Percentiles rank a stretch among this genome's conserved stretches.
Conservation (phyloP, 2,329 filamentous ascomycete species). For the Colletotrichum melonis region DNA sequence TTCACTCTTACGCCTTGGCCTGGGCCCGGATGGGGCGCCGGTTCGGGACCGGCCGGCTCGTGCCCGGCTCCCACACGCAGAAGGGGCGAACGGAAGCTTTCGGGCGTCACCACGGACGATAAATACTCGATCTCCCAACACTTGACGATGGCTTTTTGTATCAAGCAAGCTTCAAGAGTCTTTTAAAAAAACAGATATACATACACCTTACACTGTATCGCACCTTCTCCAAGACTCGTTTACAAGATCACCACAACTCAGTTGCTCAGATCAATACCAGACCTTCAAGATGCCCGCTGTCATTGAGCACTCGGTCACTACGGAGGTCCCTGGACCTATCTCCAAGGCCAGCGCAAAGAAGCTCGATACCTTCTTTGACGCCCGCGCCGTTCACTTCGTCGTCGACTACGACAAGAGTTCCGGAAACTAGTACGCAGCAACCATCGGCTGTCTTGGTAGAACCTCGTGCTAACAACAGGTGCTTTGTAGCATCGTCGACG, state of each 20-base stretch:
- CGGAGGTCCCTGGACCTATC: constrained; percentile 53
- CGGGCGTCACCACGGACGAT: constrained; percentile 1
- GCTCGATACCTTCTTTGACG: constrained; percentile 62
- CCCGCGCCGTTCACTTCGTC: constrained; percentile 63
- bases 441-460: not conserved
- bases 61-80: constrained; percentile 13
- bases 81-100: constrained; percentile 19
- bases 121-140: constrained; percentile 21
- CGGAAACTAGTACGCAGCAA: constrained; percentile 57
- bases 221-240: not conserved
- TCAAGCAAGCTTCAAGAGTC: not conserved
- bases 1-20: not conserved
- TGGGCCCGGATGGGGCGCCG: constrained; percentile 32
- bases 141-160: not conserved
- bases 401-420: constrained; percentile 63
- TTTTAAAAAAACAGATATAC: not conserved
- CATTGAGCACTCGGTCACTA: constrained; percentile 47
- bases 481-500: constrained; percentile 53
- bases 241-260: not conserved
- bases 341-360: constrained; percentile 53
- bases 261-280: not conserved
- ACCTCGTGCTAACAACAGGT: not conserved
- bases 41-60: constrained; percentile 29
- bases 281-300: constrained; percentile 45
- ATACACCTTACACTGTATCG: not conserved